Conservation (phyloP, 768 basidiomycete species). For the Kwoniella mangroviensis region DNA sequence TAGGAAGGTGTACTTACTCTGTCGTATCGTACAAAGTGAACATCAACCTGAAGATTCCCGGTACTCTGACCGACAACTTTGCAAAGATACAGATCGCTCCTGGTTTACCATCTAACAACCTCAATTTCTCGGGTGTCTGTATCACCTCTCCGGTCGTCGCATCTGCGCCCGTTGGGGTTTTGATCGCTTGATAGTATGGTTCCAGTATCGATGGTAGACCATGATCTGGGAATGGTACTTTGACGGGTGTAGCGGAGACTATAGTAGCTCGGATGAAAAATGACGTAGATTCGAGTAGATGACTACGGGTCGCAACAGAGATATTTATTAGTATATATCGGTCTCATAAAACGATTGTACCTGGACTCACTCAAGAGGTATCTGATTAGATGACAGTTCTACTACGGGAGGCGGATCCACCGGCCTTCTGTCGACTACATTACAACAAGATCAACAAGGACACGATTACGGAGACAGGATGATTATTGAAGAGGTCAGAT, state of each 20-base stretch:
- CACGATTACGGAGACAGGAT: not conserved
- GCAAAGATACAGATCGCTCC: constrained; percentile 57
- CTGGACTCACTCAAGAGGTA: constrained; percentile 15
- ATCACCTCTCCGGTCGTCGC: constrained; percentile 57
- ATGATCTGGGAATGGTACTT: constrained; percentile 26
- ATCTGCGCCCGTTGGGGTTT: constrained; percentile 52
- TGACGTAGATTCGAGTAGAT: constrained; percentile 46
- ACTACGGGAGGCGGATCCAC: constrained; percentile 58
- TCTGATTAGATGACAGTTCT: constrained; percentile 34
- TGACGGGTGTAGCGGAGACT: constrained; percentile 40
- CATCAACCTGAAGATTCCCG: constrained; percentile 55
- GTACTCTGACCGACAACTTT: constrained; percentile 54
- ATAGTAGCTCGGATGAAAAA: constrained; percentile 56
- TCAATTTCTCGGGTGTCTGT: constrained; percentile 55
- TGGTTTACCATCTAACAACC: constrained; percentile 44
- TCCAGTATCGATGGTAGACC: constrained; percentile 13
- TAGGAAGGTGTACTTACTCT: constrained; percentile 39
- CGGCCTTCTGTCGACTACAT: constrained; percentile 55
- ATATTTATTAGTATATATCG: too few species aligned
- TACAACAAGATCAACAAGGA: not conserved
- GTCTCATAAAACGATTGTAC: too few species aligned
- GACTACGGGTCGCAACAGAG: constrained; percentile 15
- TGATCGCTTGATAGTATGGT: constrained; percentile 42
- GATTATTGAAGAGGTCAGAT: too few species aligned
- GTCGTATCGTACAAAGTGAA: constrained; percentile 55